phyloP scores from a whole-genome alignment of 441 rosid species.

The Rhodomyrtus psidioides region DNA sequence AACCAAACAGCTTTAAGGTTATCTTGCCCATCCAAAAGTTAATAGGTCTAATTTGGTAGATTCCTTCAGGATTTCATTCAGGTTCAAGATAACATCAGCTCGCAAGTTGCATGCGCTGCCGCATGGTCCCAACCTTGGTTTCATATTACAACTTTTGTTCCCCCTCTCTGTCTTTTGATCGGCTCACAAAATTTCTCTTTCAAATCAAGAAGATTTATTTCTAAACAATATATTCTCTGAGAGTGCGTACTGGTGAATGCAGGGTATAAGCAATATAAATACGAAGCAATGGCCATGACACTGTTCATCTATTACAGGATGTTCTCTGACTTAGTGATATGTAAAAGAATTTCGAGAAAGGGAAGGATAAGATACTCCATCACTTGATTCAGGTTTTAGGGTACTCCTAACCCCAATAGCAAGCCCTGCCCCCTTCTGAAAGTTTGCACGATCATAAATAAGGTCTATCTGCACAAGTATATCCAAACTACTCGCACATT shows the following conservation, averaged over 20 bases:
- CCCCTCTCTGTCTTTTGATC: not conserved
- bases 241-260: not conserved
- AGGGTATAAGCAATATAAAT: not conserved
- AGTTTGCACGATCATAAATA: not conserved
- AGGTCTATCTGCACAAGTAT: not conserved
- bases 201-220: not conserved
- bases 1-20: not conserved
- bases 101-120: not conserved
- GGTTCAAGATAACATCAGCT: not conserved
- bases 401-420: not conserved
- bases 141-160: not conserved
- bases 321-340: not conserved
- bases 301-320: not conserved
- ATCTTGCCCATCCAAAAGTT: not conserved
- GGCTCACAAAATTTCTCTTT: not conserved
- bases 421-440: not conserved
- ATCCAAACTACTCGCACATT: not conserved
- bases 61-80: not conserved
- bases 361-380: not conserved
- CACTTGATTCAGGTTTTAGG: not conserved
- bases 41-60: not conserved
- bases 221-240: not conserved
- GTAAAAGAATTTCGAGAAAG: not conserved
- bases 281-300: not conserved
- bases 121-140: not conserved